A percentile compares a stretch with the other conserved stretches of the same genome.
Conservation (phyloP, 179 eudicot species). For the Gypsophila paniculata region DNA sequence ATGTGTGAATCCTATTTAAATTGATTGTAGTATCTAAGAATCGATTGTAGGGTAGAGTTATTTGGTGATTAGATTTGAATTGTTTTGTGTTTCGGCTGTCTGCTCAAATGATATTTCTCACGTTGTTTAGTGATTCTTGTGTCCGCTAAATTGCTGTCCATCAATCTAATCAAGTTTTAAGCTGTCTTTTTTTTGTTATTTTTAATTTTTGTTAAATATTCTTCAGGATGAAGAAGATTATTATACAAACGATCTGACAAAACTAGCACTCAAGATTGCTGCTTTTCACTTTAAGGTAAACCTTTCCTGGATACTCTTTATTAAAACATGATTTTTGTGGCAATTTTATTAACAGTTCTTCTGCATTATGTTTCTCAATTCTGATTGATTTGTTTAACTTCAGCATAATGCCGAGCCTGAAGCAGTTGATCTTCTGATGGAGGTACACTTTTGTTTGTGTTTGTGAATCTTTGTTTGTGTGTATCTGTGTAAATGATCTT, state of each 20-base stretch:
- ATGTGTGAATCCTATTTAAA: too few relatives aligned
- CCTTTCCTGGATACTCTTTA: not conserved
- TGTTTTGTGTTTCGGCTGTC: too few relatives aligned
- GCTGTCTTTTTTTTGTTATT: conserved; percentile 2
- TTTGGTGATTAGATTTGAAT: too few relatives aligned
- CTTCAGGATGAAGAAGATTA: not conserved
- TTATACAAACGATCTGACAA: conserved; percentile 63
- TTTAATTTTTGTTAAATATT: too few relatives aligned
- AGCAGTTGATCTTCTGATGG: conserved; percentile 97
- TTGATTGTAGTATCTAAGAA: too few relatives aligned
- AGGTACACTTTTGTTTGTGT: conserved; percentile 45
- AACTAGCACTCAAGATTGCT: conserved; percentile 77
- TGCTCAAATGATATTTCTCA: too few relatives aligned
- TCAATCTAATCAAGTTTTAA: not conserved
- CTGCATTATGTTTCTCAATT: not conserved
- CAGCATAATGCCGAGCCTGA: conserved; percentile 99
- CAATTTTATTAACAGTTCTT: not conserved
- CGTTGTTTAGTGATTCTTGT: too few relatives aligned
- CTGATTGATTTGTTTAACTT: conserved; percentile 22
- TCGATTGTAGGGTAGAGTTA: too few relatives aligned
- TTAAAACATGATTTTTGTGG: not conserved
- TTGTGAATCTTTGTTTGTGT: not conserved
- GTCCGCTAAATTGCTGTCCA: too few relatives aligned
- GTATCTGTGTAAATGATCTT: not conserved
- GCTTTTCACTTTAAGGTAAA: conserved; percentile 89